Evolutionary conservation across 208 protist genomes (phyloP), one percentile per base, ranked within the genome.

Genomic region (Hexamita inflata): DNA sequence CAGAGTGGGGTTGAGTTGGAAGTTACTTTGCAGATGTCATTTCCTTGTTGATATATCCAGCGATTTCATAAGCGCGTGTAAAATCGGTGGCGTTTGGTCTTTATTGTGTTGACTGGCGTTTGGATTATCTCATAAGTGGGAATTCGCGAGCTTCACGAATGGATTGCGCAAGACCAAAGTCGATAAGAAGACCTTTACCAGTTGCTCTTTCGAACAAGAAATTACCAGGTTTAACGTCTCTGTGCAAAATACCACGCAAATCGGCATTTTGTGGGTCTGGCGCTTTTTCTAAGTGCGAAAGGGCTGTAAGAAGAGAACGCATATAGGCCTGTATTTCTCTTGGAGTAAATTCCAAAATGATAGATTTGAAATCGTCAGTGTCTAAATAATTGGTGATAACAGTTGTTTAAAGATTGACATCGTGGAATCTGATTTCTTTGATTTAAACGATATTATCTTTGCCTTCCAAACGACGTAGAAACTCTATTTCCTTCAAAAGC

Each of bases 171-270:
- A 78, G 59, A 7, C 75, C 75, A 70, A 78, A 78, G 35, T 78
- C 75, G 29, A 78, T 78, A 15, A 78, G 75, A 26, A 78, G 66
- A 30, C 75, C 75, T 40, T 78, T 64, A 9, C 59, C 59, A 32
- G 53, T 58, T 35, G 26, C 15, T 60, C 45, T 28, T 30, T 67
- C 58, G 39, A 66, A 78, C 13, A 78, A 29, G 70, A 78, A 78
- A 58, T 78, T 78, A 38, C 75, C 75, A 68, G 75, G 75, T 42
- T 78, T 78, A n/a, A 78, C 30, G 29, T 78, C 75, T 28, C 64
- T 7, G 38, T 70, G 64, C 2, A 70, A 15, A 11, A 70, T 70
- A 53, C 45, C 45, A 24, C 45, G 45, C 19, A 53, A 24, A 24
- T 53, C 45, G 4, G 11, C 45, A n/a, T n/a, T n/a, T 24, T 19